Evolutionary conservation across 495 filamentous ascomycete species (phyloP).

Genomic region (Xylaria curta): DNA sequence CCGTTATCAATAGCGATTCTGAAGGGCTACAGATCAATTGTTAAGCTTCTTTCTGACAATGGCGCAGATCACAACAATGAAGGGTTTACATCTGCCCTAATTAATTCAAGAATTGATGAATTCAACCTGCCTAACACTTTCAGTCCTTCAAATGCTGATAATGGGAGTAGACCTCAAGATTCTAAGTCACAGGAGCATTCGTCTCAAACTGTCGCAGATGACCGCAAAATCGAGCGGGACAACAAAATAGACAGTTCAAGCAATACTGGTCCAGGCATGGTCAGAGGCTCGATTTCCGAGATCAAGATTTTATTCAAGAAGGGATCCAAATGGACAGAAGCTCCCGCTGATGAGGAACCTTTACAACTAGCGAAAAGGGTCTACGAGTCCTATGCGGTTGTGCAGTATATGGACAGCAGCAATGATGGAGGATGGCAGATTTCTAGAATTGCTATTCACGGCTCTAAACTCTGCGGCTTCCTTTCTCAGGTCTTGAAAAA

Average conservation of each 20-base stretch:
- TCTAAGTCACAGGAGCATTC: not conserved
- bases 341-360: too few relatives aligned
- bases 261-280: not conserved
- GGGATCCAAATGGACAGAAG: too few relatives aligned
- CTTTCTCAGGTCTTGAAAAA: too few relatives aligned
- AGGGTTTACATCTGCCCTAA: not conserved
- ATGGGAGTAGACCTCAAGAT: not conserved
- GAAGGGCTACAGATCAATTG: not conserved
- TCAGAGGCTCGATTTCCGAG: too few relatives aligned
- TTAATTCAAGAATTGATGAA: slow-evolving; percentile 1
- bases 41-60: slow-evolving; percentile 1
- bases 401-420: too few relatives aligned
- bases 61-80: not conserved
- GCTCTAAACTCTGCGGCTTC: too few relatives aligned
- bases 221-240: not conserved
- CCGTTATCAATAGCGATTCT: not conserved
- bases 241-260: not conserved
- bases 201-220: too few relatives aligned
- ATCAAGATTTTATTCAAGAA: too few relatives aligned
- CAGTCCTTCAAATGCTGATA: not conserved
- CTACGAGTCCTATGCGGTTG: too few relatives aligned
- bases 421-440: too few relatives aligned
- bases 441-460: too few relatives aligned
- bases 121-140: not conserved
- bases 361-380: too few relatives aligned